Conservation (phyloP, 129 eudicot genomes). For the Glebionis coronaria region DNA sequence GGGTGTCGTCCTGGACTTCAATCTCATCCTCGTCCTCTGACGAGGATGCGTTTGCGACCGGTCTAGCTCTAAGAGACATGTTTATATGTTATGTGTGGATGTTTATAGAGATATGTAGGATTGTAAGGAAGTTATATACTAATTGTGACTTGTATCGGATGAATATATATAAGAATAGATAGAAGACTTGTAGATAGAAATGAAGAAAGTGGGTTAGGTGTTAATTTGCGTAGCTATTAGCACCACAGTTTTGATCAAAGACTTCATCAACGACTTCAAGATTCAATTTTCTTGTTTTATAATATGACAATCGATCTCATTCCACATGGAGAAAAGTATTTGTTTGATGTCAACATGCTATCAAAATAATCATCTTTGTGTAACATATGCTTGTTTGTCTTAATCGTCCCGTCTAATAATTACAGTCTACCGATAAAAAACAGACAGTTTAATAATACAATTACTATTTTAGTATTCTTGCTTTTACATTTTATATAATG, state of each 20-base stretch:
- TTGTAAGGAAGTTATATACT: too few species aligned
- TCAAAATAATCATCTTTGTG: not conserved
- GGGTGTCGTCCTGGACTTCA: conserved; percentile 28
- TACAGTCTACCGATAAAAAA: too few species aligned
- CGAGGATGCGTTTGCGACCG: conserved; percentile 23
- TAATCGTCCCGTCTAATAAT: too few species aligned
- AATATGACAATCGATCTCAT: conserved; percentile 13
- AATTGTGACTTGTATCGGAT: not conserved
- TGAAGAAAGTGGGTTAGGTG: conserved; percentile 30
- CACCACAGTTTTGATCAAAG: conserved; percentile 16
- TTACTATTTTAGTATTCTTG: too few species aligned
- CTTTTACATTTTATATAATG: too few species aligned
- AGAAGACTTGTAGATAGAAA: conserved; percentile 11
- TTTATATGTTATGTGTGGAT: not conserved
- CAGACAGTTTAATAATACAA: too few species aligned
- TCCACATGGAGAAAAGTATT: conserved; percentile 20
- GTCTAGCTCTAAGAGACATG: conserved; percentile 35
- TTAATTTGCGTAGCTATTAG: not conserved
- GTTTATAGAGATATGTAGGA: not conserved
- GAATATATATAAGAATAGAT: not conserved
- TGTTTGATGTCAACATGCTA: conserved; percentile 4
- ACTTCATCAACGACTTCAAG: conserved; percentile 19
- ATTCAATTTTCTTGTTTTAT: not conserved
- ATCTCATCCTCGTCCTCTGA: conserved; percentile 17
- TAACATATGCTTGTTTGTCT: not conserved